phyloP scores from a whole-genome alignment of 306 rosid genomes.

The Acacia crassicarpa region DNA sequence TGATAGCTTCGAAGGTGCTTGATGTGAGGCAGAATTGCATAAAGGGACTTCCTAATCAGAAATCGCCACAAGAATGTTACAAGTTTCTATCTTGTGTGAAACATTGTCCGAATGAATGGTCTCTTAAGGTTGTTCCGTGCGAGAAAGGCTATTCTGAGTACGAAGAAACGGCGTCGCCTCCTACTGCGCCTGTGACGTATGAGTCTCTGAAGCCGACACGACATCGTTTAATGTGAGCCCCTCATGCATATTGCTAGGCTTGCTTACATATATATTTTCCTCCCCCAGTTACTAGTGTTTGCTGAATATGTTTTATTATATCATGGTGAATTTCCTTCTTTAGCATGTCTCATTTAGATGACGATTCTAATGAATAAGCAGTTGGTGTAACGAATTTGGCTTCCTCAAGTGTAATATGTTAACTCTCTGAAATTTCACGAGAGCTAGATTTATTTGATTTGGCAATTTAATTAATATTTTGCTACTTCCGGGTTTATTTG shows the following conservation, averaged over 20 bases:
- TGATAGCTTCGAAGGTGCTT: slow-evolving; percentile 43
- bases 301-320: not conserved
- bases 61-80: slow-evolving; percentile 16
- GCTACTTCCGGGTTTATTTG: no score
- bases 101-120: slow-evolving; percentile 32
- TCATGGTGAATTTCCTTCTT: not conserved
- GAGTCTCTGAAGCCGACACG: slow-evolving; percentile 27
- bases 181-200: slow-evolving; percentile 36
- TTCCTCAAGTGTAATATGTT: not conserved
- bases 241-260: not conserved
- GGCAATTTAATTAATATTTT: no score
- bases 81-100: slow-evolving; percentile 15
- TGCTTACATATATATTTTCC: not conserved
- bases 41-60: slow-evolving; percentile 47
- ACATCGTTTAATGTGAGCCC: slow-evolving; percentile 4
- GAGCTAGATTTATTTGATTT: not conserved
- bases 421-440: not conserved
- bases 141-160: not conserved
- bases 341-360: not conserved
- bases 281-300: no score
- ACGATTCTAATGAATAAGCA: not conserved
- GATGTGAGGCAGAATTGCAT: slow-evolving; percentile 62
- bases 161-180: not conserved
- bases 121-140: slow-evolving; percentile 43
- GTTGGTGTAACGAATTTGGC: not conserved